Percentiles rank a stretch among this genome's conserved stretches.
Evolutionary conservation across 2,329 filamentous ascomycete species (phyloP).

Genomic region (Apiospora malaysiana): DNA sequence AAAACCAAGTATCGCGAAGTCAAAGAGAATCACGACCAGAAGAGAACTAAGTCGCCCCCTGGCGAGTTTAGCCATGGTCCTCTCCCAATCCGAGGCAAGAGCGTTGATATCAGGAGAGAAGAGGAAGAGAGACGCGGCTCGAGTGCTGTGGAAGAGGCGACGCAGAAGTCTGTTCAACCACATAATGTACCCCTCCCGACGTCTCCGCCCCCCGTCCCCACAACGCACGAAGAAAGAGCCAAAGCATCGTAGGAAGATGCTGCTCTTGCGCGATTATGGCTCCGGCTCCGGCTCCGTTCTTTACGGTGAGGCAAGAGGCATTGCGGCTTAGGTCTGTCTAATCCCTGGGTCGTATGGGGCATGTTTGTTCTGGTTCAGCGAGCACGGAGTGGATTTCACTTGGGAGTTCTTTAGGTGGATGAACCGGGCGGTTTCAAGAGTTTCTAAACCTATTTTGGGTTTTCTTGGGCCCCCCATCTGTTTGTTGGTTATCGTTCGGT

Average conservation of each 20-base stretch:
- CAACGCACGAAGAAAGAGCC: conserved; percentile 32
- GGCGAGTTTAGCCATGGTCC: conserved; percentile 43
- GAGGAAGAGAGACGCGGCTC: conserved; percentile 47
- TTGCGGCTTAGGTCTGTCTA: neutral
- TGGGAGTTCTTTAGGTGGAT: conserved; percentile 10
- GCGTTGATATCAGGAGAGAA: conserved; percentile 51
- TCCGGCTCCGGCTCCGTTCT: conserved; percentile 2
- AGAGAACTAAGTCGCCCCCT: conserved; percentile 63
- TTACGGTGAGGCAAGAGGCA: conserved; percentile 1
- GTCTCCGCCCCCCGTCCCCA: conserved; percentile 35
- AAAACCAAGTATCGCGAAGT: conserved; percentile 65
- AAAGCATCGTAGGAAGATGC: conserved; percentile 31
- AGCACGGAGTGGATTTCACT: neutral
- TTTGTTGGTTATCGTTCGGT: conserved; percentile 11
- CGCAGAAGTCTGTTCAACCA: conserved; percentile 27
- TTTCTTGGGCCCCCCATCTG: neutral
- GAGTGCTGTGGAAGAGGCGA: conserved; percentile 20
- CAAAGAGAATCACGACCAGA: conserved; percentile 61
- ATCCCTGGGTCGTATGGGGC: neutral
- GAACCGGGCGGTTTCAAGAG: neutral
- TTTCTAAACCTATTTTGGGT: conserved; percentile 5
- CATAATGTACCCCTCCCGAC: conserved; percentile 37
- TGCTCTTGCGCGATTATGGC: conserved; percentile 21
- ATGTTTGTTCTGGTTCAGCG: conserved; percentile 11
- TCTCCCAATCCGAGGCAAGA: conserved; percentile 50